phyloP scores from a whole-genome alignment of 2,329 filamentous ascomycete genomes.

The Venturia effusa region DNA sequence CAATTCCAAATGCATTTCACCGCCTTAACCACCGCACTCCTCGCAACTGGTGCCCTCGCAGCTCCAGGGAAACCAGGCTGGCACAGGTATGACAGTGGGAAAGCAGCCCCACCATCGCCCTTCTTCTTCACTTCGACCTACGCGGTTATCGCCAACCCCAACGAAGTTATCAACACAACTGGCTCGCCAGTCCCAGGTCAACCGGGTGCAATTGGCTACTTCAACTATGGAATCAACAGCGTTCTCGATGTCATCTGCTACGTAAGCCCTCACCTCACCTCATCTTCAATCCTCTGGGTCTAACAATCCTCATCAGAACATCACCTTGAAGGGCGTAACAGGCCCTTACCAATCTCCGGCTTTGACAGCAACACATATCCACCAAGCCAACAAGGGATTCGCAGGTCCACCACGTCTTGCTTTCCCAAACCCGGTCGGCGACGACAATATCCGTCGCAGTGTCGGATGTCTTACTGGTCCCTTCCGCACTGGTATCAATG shows the following conservation, averaged over 20 bases:
- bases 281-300: neutral
- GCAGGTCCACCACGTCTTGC: conserved; percentile 42
- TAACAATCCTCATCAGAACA: conserved; percentile 27
- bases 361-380: conserved; percentile 44
- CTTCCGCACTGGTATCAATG: conserved; percentile 32
- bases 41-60: neutral
- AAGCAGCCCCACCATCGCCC: neutral
- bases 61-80: neutral
- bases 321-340: conserved; percentile 38
- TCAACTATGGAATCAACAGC: conserved; percentile 44
- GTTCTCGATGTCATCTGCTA: conserved; percentile 34
- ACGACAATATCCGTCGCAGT: conserved; percentile 26
- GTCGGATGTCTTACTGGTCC: conserved; percentile 35
- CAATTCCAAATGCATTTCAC: neutral
- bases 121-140: conserved; percentile 40
- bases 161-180: conserved; percentile 38
- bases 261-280: conserved; percentile 13
- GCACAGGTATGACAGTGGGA: neutral
- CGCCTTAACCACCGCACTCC: neutral
- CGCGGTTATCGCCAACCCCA: conserved; percentile 36
- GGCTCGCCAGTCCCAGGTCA: conserved; percentile 26
- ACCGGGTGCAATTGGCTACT: conserved; percentile 35
- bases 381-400: conserved; percentile 36
- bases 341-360: conserved; percentile 42
- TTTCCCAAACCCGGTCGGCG: conserved; percentile 38